Evolutionary conservation across 441 rosid genomes (phyloP), one percentile per base, ranked within the genome.

Genomic region (Bruguiera hainesii): DNA sequence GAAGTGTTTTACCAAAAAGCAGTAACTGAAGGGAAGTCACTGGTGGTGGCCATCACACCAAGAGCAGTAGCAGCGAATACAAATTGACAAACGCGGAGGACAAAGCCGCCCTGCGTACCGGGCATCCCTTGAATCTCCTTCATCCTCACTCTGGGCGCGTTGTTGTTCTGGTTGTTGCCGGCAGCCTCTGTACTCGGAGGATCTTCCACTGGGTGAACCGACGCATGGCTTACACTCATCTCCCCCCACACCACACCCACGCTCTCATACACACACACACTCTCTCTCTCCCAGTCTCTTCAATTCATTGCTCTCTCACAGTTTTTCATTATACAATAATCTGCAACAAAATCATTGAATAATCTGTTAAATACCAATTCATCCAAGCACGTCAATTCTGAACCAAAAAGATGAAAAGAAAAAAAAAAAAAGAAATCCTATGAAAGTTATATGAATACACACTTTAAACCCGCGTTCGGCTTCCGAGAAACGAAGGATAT

Each of bases 61-160:
- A 89, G 89, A 9, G 89, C 84, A 0, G 79, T 77, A 59, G 79
- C 86, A 16, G 92, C 86, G 16, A 81, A 89, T 39, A 87, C n/a
- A 71, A 87, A 81, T 81, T 89, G 92, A 67, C 67, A 82, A 21
- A 79, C 25, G 11, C 87, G 89, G 80, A 85, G 73, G 6, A 73
- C 73, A 10, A 89, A 75, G 21, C 96, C 92, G 2, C 89, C 90
- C 4, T 65, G 69, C 0, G 92, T 89, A 21, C 90, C 89, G 0
- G 96, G 89, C 92, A 86, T 88, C 9, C 95, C 91, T 60, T 84
- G 88, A 55, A 83, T 56, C 21, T 86, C 85, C 77, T 88, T 86
- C 88, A 86, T 83, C 86, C 91, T 80, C 60, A 79, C 81, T 63
- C 85, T 81, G 5, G 81, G 86, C 8, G 61, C 70, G 48, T 73